These are phyloP conservation scores for Mycena maculata DNA, from an alignment of 768 basidiomycete species.

Conservation along the genomic window DNA sequence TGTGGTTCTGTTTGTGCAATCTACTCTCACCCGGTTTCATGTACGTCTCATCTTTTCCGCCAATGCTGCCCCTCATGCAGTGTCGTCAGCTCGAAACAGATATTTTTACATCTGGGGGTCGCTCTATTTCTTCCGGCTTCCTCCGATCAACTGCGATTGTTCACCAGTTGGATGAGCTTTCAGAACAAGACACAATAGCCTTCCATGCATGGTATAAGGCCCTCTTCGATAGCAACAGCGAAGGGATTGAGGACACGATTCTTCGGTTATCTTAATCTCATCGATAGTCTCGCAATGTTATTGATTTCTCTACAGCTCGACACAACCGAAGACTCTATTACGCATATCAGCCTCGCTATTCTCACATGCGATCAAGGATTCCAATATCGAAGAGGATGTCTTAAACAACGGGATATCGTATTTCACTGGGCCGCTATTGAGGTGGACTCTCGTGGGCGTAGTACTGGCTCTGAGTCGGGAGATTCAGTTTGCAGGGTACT, in stretches of 20 bases:
- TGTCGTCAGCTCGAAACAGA: conserved; percentile 60
- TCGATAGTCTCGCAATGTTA: not conserved
- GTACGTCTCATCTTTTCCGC: conserved; percentile 47
- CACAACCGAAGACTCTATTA: conserved; percentile 74
- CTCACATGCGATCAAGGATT: conserved; percentile 66
- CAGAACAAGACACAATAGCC: conserved; percentile 55
- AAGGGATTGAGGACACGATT: conserved; percentile 87
- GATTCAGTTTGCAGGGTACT: conserved; percentile 65
- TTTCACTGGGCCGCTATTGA: conserved; percentile 77
- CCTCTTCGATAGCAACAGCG: conserved; percentile 79
- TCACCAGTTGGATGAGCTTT: conserved; percentile 53
- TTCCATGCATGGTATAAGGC: conserved; percentile 79
- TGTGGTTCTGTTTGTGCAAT: conserved; percentile 81
- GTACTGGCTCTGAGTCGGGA: conserved; percentile 72
- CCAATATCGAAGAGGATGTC: conserved; percentile 74
- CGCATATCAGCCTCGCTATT: conserved; percentile 77
- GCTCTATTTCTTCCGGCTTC: conserved; percentile 61
- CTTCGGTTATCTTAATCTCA: conserved; percentile 57
- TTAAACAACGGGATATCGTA: conserved; percentile 82
- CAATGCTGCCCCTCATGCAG: conserved; percentile 4
- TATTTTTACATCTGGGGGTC: conserved; percentile 58
- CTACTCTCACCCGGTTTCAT: conserved; percentile 71
- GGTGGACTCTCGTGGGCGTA: conserved; percentile 85
- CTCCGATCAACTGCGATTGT: conserved; percentile 61
- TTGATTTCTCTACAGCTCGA: conserved; percentile 60